Conservation (phyloP, 306 rosid genomes). For the Cicer cuneatum region DNA sequence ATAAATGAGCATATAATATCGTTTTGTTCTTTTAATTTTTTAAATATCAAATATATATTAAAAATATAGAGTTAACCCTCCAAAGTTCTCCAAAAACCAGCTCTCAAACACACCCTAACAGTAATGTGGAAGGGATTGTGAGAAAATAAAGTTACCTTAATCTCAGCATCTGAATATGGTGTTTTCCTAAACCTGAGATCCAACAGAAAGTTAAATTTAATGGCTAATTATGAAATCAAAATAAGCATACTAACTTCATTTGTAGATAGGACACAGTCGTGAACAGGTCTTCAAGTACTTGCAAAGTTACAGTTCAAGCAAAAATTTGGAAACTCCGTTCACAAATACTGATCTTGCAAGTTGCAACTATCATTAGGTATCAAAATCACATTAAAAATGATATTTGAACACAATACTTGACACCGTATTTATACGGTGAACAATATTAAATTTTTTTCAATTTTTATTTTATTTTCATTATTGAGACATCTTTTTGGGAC, state of each 20-base stretch:
- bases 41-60: too few species aligned
- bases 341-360: conserved; percentile 7
- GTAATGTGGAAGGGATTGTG: conserved; percentile 28
- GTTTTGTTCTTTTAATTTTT: too few species aligned
- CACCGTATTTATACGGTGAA: too few species aligned
- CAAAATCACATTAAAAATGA: neutral
- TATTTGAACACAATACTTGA: too few species aligned
- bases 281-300: conserved; percentile 18
- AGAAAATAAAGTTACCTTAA: conserved; percentile 67
- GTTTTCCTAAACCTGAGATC: conserved; percentile 72
- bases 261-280: conserved; percentile 20
- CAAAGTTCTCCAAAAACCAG: too few species aligned
- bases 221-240: conserved; percentile 27
- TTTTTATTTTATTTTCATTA: too few species aligned
- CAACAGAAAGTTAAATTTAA: conserved; percentile 33
- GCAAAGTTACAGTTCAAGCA: conserved; percentile 20
- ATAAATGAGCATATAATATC: too few species aligned
- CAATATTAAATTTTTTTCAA: too few species aligned
- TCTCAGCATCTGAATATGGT: conserved; percentile 88
- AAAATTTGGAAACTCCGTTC: neutral
- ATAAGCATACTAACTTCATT: conserved; percentile 31
- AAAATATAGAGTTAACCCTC: too few species aligned
- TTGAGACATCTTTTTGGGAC: too few species aligned
- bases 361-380: conserved; percentile 24
- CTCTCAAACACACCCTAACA: neutral